Evolutionary conservation across 2,329 filamentous ascomycete genomes (phyloP).

Genomic region (Diaporthe citriasiana): DNA sequence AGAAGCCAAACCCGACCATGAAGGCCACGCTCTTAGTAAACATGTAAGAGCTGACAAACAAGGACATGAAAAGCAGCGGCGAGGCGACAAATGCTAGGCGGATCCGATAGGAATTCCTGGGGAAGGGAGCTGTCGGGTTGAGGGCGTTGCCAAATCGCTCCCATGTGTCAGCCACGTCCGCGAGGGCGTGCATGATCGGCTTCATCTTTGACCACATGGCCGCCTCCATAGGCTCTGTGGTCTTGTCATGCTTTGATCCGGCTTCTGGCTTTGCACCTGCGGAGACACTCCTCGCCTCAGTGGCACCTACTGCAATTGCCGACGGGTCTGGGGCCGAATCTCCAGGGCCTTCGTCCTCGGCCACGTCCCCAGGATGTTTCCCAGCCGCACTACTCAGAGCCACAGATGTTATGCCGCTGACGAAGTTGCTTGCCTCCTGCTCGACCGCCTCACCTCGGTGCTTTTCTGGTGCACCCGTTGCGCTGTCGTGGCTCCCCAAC

Average conservation of each 20-base stretch:
- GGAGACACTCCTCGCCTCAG: constrained; percentile 58
- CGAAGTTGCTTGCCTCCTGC: constrained; percentile 85
- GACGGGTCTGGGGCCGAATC: constrained; percentile 53
- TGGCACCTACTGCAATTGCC: constrained; percentile 53
- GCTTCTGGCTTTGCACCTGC: constrained; percentile 62
- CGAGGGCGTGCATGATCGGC: constrained; percentile 74
- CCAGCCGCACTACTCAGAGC: constrained; percentile 82
- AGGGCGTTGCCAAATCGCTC: constrained; percentile 68
- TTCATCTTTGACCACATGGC: constrained; percentile 84
- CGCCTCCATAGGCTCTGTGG: constrained; percentile 82
- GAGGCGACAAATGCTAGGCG: constrained; percentile 67
- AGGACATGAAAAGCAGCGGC: constrained; percentile 65
- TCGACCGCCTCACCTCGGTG: constrained; percentile 88
- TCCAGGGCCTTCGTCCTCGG: constrained; percentile 47
- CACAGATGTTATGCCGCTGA: constrained; percentile 79
- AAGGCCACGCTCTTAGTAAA: constrained; percentile 77
- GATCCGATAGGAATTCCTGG: constrained; percentile 64
- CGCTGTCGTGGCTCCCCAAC: constrained; percentile 80
- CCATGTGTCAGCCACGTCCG: constrained; percentile 65
- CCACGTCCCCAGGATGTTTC: constrained; percentile 73
- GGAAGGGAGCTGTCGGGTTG: constrained; percentile 75
- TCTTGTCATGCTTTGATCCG: constrained; percentile 73
- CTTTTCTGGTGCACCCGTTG: constrained; percentile 86
- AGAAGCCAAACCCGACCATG: constrained; percentile 80
- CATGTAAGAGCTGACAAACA: constrained; percentile 70